Base-by-base conservation (phyloP, 306 rosid genomes). In the Albizia julibrissin region DNA sequence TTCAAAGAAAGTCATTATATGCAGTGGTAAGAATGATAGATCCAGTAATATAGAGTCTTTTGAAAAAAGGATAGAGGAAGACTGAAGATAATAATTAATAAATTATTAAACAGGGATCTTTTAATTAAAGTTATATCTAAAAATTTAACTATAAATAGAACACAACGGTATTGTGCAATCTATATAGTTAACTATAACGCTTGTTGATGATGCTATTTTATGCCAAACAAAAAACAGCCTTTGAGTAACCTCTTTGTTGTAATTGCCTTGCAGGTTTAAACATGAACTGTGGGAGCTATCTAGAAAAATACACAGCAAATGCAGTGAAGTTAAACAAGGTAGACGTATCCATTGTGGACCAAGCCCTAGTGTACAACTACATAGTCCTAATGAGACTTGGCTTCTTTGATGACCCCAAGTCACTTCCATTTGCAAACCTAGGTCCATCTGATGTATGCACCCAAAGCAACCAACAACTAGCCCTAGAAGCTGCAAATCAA, bases 381-480 rank as follows among this genome's bases (percentile, higher is more conserved):
- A 79, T 94, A 56, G 97, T 92, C 73, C 84, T 92, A 4, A 88
- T 92, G 95, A 90, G 97, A 81, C 85, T 94, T 6, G 95, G 97
- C 33, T 92, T 90, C 76, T 94, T 94, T 56, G 95, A 92, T 72
- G 94, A 86, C 61, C 94, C 92, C 0, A 86, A 88, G 44, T 81
- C 85, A 33, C 89, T 80, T 47, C 89, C 86, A 47, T 92, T 87
- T 62, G 87, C 91, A 77, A 87, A 87, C 10, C 92, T 94, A 77
- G 98, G 97, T 0, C 88, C 88, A 10, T 72, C 87, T 2, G 91
- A 94, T 87, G 91, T 92, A 22, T 94, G 98, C 74, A 80, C 90
- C 9, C 29, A 79, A 22, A 87, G 86, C 5, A 88, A 94, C 54
- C 91, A 89, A 21, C 47, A 79, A 49, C 50, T 90, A 77, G 91